A percentile compares a stretch with the other conserved stretches of the same genome.
These are phyloP conservation scores for Pichia phayaonensis DNA, from an alignment of 805 yeast genomes.

Conservation along the genomic window DNA sequence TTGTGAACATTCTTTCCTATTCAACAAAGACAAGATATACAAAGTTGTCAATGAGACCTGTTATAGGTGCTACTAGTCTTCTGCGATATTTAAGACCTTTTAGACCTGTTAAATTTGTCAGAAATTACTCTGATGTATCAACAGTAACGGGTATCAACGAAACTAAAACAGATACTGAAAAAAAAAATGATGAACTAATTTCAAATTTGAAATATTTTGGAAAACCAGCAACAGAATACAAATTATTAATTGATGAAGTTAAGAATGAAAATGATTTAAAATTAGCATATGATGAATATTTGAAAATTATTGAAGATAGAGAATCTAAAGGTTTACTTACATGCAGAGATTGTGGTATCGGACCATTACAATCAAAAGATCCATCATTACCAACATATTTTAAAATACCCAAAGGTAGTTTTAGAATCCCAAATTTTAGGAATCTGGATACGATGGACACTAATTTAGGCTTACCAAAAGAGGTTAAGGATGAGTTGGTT, in stretches of 20 bases:
- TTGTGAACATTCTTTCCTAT: too few species aligned
- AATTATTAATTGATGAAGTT: not conserved
- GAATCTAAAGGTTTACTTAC: not conserved
- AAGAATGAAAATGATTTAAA: not conserved
- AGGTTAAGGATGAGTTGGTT: not conserved
- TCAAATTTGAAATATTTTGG: not conserved
- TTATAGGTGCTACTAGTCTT: not conserved
- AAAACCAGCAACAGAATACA: not conserved
- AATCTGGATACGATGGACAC: not conserved
- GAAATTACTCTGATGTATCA: not conserved
- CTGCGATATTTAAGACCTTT: not conserved
- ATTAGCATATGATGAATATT: constrained; percentile 3
- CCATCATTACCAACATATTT: constrained; percentile 35
- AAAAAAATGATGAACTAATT: not conserved
- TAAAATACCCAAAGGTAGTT: constrained; percentile 1
- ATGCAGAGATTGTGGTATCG: constrained; percentile 53
- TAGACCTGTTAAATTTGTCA: not conserved
- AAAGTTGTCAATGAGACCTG: not conserved
- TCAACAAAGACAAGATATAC: not conserved
- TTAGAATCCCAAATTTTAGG: not conserved
- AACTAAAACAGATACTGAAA: not conserved
- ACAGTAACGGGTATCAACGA: not conserved
- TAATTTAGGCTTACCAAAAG: not conserved
- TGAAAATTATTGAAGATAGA: not conserved
- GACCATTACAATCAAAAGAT: constrained; percentile 34